These are phyloP conservation scores for Microglena sp. DNA, from an alignment of 139 green algal species.

Conservation along the genomic window DNA sequence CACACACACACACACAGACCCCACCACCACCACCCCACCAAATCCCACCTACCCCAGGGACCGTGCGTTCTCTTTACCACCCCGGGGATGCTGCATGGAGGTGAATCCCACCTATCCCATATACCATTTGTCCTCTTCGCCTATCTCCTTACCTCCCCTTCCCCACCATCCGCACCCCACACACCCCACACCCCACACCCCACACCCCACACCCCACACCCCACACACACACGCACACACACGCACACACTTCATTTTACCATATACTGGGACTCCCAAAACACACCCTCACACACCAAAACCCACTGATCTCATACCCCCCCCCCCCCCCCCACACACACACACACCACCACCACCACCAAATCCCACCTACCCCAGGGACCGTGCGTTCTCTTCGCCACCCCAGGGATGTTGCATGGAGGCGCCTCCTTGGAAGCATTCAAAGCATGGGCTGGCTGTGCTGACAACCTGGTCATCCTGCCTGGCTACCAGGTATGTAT, in stretches of 20 bases:
- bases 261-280: not conserved
- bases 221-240: not conserved
- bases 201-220: not conserved
- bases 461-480: constrained; percentile 59
- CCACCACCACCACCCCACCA: not conserved
- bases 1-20: no score
- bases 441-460: constrained; percentile 41
- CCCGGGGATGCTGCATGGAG: no score
- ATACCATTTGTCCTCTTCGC: no score
- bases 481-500: constrained; percentile 43
- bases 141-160: no score
- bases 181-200: no score
- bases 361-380: constrained; percentile 10
- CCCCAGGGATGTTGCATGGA: constrained; percentile 63
- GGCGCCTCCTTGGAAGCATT: constrained; percentile 62
- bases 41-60: constrained; percentile 6
- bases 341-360: not conserved
- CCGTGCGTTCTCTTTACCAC: constrained; percentile 62
- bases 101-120: no score
- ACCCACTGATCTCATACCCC: not conserved
- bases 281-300: no score
- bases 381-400: constrained; percentile 64
- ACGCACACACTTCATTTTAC: not conserved
- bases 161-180: no score
- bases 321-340: not conserved